Evolutionary conservation across 169 alveolate genomes (phyloP), one percentile per base, ranked within the genome.

Genomic region (Plasmodium sp.): DNA sequence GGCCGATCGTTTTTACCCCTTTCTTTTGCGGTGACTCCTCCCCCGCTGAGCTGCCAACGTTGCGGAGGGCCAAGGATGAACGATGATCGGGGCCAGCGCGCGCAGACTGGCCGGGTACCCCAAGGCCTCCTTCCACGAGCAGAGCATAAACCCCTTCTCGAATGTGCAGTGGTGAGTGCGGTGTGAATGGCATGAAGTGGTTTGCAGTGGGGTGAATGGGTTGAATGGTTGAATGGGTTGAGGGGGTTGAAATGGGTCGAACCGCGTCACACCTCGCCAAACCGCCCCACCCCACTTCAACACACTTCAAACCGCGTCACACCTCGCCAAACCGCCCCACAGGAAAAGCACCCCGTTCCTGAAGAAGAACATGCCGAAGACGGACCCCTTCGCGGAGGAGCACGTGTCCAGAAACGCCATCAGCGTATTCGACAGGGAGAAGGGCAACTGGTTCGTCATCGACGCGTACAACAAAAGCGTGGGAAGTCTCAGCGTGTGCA

Each of bases 371-470:
- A 96, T 97, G 98, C 99, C 99, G 4, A 84, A 96, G 22, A 95
- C 94, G 33, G 97, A 97, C 39, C 96, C 97, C 31, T 85, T 95
- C 58, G 98, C 98, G n/a, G 91, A 96, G 83, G 97, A 97, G 0
- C 98, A 97, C 94, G 86, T 92, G 34, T 95, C 97, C 27, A 92
- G 95, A 34, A 96, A 96, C 36, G 98, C 98, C 2, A 91, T 97
- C 39, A 97, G 98, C 39, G 94, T 91, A 43, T 93, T 94, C 84
- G 98, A 97, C 92, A 97, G 94, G 39, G 96, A 97, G 39, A 96
- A 97, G 39, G 98, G 98, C 2, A 94, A 95, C 51, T 96, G 98
- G 97, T 98, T 97, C 93, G 96, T 97, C 54, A 93, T 97, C n/a
- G 99, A 97, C 82, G 98, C 98, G 73, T 95, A 93, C 36, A 96